Conservation (phyloP, 257 asterid species). For the Nicotiana obtusifolia region DNA sequence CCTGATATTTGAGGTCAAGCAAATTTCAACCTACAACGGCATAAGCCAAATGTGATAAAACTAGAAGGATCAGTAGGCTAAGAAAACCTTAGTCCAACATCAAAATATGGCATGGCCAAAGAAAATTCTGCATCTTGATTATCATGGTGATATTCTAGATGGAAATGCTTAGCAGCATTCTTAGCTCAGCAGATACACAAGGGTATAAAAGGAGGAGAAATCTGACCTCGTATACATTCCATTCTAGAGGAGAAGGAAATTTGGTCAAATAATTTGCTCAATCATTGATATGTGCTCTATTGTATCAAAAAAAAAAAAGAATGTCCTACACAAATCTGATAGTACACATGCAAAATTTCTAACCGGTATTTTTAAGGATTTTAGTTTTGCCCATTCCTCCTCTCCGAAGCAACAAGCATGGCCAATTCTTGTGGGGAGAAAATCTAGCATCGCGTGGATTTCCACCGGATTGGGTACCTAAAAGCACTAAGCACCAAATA, state of each 20-base stretch:
- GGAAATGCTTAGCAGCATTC: background rate
- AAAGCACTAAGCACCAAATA: constrained; percentile 48
- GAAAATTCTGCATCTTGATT: background rate
- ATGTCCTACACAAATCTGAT: constrained; percentile 11
- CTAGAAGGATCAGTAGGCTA: constrained; percentile 1
- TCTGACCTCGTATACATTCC: background rate
- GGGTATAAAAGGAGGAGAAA: background rate
- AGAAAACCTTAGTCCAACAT: background rate
- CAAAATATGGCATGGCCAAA: background rate
- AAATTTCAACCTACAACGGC: constrained; percentile 77
- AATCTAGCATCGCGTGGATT: constrained; percentile 74
- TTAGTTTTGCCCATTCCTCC: constrained; percentile 54
- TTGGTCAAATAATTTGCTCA: background rate
- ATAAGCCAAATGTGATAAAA: background rate
- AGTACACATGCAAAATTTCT: constrained; percentile 12
- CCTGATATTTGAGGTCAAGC: constrained; percentile 86
- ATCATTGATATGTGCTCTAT: background rate
- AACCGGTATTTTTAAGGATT: constrained; percentile 67
- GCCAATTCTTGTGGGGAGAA: constrained; percentile 80
- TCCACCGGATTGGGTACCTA: constrained; percentile 86
- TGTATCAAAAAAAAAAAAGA: background rate
- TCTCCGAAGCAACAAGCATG: constrained; percentile 93
- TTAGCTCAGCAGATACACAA: background rate
- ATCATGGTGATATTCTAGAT: background rate
- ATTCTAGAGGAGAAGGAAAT: background rate